Percentiles rank a stretch among this genome's conserved stretches.
phyloP scores from a whole-genome alignment of 23 red algal genomes.

The Chondrus crispus region DNA sequence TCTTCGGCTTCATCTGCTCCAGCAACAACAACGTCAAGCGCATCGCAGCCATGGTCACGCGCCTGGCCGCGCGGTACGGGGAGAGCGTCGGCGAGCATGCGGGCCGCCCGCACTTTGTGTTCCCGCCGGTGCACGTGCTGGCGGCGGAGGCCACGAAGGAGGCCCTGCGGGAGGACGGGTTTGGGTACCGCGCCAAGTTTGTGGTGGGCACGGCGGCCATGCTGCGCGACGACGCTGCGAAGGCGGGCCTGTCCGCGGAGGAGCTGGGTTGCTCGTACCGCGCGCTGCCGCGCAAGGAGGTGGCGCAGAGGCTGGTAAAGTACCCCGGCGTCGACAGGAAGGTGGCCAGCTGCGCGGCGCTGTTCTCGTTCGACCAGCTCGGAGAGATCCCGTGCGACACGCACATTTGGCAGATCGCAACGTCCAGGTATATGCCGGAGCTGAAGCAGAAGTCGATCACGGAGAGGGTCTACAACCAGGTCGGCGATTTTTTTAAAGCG shows the following conservation, averaged over 20 bases:
- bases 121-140: conserved; percentile 68
- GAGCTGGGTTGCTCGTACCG: conserved; percentile 52
- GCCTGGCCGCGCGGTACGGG: conserved; percentile 67
- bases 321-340: conserved; percentile 88
- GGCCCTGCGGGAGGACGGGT: conserved; percentile 64
- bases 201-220: conserved; percentile 42
- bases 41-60: conserved; percentile 78
- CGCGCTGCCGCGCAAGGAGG: conserved; percentile 35
- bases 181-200: conserved; percentile 94
- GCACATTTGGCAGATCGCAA: conserved; percentile 91
- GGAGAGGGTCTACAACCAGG: conserved; percentile 47
- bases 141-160: conserved; percentile 47
- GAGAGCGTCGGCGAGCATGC: conserved; percentile 12
- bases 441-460: conserved; percentile 81
- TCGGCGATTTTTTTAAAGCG: conserved; percentile 75
- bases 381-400: conserved; percentile 92
- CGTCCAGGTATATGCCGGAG: conserved; percentile 71
- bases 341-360: conserved; percentile 84
- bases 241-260: conserved; percentile 28
- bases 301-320: conserved; percentile 29
- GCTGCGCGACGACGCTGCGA: background rate
- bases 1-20: conserved; percentile 92
- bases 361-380: conserved; percentile 76
- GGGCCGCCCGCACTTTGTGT: conserved; percentile 41
- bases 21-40: conserved; percentile 90